Evolutionary conservation across 108 stramenopile genomes (phyloP), one percentile per base, ranked within the genome.

Genomic region (Cyclotella atomus): DNA sequence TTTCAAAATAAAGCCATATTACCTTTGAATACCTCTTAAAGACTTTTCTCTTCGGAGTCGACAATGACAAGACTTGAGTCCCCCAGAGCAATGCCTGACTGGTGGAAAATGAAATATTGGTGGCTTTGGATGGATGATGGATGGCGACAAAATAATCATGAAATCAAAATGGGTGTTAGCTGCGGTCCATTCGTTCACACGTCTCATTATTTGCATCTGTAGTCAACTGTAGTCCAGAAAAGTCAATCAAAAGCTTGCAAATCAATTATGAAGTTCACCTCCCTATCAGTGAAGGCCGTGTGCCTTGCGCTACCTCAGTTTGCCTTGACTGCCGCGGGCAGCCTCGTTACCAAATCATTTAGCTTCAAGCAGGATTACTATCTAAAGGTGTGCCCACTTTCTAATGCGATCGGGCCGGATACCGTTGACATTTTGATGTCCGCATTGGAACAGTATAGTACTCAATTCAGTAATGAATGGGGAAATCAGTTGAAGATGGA

Each of bases 361-460:
- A 65, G 55, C 20, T 77, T 77, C 52, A 77, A 69, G 25, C 64
- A 77, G 5, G 70, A 70, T 50, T 70, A 70, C 43, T 77, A 33
- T 52, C 54, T 77, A 45, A 65, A 45, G 38, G 49, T 77, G 69
- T 24, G 43, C 44, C 44, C 64, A 6, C 63, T 77, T 36, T 19
- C 21, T 3, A 57, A 59, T 56, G 76, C 69, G 23, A 59, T 77
- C 15, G 68, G 76, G 25, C 69, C 69, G n/a, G 64, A 50, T 16
- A 59, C 56, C 38, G 68, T 47, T 0, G 70, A 38, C 16, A 50
- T 47, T 38, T 52, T 77, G 53, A 25, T 70, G 56, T 63, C 46
- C 14, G 76, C 63, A 24, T 32, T 77, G 25, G 45, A 77, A 20
- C 47, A 0, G 29, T 59, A 43, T 20, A 63, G 17, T n/a, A 44